Evolutionary conservation across 192 early-diverging fungal species (phyloP), one percentile per base, ranked within the genome.

Genomic region (Lobosporangium transversale): DNA sequence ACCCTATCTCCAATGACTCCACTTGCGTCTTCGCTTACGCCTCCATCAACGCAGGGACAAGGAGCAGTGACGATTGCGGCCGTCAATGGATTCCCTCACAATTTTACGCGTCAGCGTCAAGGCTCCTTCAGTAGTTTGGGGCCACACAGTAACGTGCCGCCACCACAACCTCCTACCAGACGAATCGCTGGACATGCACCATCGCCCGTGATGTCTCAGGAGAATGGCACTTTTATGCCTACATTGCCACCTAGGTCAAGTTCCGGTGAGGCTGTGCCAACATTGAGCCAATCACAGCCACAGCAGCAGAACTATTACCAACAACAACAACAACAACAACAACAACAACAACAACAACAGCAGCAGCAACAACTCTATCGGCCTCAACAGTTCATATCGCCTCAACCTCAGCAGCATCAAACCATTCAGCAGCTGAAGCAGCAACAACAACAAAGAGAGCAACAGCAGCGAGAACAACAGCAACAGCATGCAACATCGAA

Each of bases 371-470:
- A 62, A 55, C 54, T 56, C 33, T 44, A 52, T 10, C 49, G 54
- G 2, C 58, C 58, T 23, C 70, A 58, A 37, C 66, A 68, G 29
- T 29, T 53, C 20, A 58, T 53, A 21, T 57, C 57, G 24, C 70
- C 62, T 29, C 37, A 40, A 40, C 8, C 14, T 5, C 70, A 66
- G 17, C 70, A 75, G 17, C 70, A 75, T 30, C 70, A 57, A 6
- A 74, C 70, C 9, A 33, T 62, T n/a, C 64, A 66, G 52, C 73
- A 76, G 20, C 14, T 62, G 47, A 55, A 76, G 47, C 73, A 67
- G 18, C 63, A 75, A 26, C 70, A 66, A 20, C 57, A 61, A 36
- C 56, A 65, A 20, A 56, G 42, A 11, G 48, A 66, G 12, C 53
- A 57, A 18, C 64, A 56, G 14, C 68, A 71, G 20, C 44, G 44